Evolutionary conservation across 179 eudicot genomes (phyloP).

Genomic region (Spinacia oleracea): DNA sequence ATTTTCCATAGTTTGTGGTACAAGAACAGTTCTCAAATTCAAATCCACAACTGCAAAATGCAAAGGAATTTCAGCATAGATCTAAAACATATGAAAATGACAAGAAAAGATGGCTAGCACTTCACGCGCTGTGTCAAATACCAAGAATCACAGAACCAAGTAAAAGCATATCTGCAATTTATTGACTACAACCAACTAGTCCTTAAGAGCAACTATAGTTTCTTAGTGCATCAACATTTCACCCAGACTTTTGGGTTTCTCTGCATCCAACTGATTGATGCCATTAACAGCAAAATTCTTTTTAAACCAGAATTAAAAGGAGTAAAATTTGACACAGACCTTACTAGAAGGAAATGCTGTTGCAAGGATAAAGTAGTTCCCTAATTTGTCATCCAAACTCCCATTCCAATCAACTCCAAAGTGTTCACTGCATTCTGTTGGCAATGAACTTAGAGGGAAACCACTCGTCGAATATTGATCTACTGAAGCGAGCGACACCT

Average conservation of each 20-base stretch:
- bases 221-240: too few relatives aligned
- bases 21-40: background rate
- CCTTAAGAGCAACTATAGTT: background rate
- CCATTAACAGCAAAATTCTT: background rate
- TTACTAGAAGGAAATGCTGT: conserved; percentile 71
- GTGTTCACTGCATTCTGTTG: conserved; percentile 51
- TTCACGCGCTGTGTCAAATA: background rate
- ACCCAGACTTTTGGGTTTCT: background rate
- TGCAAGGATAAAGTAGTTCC: conserved; percentile 78
- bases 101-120: background rate
- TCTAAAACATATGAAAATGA: too few relatives aligned
- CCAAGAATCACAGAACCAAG: background rate
- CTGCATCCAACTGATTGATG: background rate
- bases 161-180: background rate
- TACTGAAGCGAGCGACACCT: conserved; percentile 75
- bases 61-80: background rate
- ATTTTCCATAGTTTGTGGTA: background rate
- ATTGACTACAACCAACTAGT: background rate
- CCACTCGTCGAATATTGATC: conserved; percentile 25
- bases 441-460: conserved; percentile 57
- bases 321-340: conserved; percentile 37
- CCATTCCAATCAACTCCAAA: conserved; percentile 50
- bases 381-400: conserved; percentile 42
- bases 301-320: background rate
- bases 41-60: background rate